phyloP scores from a whole-genome alignment of 2,329 filamentous ascomycete genomes.

The Teratosphaeriaceae sp. region DNA sequence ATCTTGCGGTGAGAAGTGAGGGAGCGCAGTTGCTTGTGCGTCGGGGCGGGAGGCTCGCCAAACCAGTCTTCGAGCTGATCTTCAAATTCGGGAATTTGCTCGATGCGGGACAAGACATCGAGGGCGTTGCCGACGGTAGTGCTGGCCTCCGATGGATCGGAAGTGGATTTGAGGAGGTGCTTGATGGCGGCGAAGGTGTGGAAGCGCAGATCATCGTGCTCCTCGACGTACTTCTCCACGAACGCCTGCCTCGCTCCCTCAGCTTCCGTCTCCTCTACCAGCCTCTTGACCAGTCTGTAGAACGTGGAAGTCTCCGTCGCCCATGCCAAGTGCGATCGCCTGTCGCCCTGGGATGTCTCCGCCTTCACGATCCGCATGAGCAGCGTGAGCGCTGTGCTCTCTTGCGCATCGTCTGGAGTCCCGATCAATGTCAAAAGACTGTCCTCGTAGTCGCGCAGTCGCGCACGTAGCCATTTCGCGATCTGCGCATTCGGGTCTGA shows the following conservation, averaged over 20 bases:
- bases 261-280: slow-evolving; percentile 54
- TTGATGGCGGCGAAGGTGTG: slow-evolving; percentile 70
- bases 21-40: slow-evolving; percentile 50
- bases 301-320: slow-evolving; percentile 55
- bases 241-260: slow-evolving; percentile 64
- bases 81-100: slow-evolving; percentile 61
- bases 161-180: slow-evolving; percentile 38
- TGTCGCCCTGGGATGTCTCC: slow-evolving; percentile 53
- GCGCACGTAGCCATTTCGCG: slow-evolving; percentile 69
- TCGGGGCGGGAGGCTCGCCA: slow-evolving; percentile 45
- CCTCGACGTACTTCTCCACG: slow-evolving; percentile 67
- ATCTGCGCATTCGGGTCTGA: slow-evolving; percentile 70
- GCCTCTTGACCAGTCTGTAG: slow-evolving; percentile 52
- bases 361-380: slow-evolving; percentile 80
- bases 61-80: slow-evolving; percentile 66
- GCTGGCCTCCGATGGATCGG: slow-evolving; percentile 28
- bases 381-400: slow-evolving; percentile 66
- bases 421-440: slow-evolving; percentile 54
- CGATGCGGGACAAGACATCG: slow-evolving; percentile 58
- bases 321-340: slow-evolving; percentile 56
- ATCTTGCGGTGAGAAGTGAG: slow-evolving; percentile 67
- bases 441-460: slow-evolving; percentile 58
- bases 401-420: slow-evolving; percentile 52
- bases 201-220: slow-evolving; percentile 78
- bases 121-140: slow-evolving; percentile 57